Base-by-base conservation (phyloP, 495 filamentous ascomycete species). In the Penicillium lividum region DNA sequence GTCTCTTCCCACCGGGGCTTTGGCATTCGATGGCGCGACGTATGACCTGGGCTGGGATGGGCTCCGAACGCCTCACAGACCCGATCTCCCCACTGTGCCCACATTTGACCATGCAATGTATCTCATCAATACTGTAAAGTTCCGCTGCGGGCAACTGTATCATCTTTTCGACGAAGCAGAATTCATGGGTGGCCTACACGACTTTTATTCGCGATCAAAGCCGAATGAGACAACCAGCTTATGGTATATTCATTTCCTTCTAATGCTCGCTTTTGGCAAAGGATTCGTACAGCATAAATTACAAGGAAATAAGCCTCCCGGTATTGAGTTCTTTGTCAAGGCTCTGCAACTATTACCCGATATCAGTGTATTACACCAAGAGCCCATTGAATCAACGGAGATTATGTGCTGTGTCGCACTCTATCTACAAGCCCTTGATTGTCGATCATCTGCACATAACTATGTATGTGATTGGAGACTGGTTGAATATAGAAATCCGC, bases 221-320 rank as follows among this genome's bases (percentile, higher is more conserved):
- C 63, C 59, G 6, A 61, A 60, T 33, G 63, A 65, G 11, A 62
- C 64, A 1, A 46, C 61, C 4, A 54, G 65, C 11, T 27, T 78
- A 40, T 80, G 76, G 77, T 78, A 76, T 50, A 73, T 77, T 22
- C 77, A 78, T 47, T 78, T 73, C 44, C 70, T 78, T 34, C 64
- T 78, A 5, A 70, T 80, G 40, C 56, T 80, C 10, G 74, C 76
- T 3, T 74, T 80, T 54, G 76, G 74, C 4, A 80, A 78, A 53
- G 74, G 68, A 4, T 77, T 80, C 40, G 63, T 74, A 18, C 70
- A 74, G 25, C 72, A 73, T 16, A 64, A 69, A 51, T 54, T 58
- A 18, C 71, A 68, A 43, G 65, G 62, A 2, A 68, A 54, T 49
- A 62, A 66, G 15, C 75, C 75, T 5, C 67, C 70, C 1, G 75